Evolutionary conservation across 495 filamentous ascomycete genomes (phyloP).

Genomic region (Talaromyces wortmannii): DNA sequence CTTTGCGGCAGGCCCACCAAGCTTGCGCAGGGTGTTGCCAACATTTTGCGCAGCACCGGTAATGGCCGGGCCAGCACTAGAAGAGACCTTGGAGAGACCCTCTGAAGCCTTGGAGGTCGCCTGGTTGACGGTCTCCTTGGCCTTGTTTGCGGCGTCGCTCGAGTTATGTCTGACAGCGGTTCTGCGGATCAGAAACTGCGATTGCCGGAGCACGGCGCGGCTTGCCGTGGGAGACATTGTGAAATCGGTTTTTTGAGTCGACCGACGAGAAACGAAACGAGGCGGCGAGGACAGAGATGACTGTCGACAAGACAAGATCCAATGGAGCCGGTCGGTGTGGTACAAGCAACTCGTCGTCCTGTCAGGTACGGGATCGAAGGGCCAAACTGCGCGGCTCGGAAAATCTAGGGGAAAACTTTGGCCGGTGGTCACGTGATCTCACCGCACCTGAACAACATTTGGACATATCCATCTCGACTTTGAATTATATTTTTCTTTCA

Average conservation of each 20-base stretch:
- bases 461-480: no score
- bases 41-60: conserved; percentile 60
- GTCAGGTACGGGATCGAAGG: conserved; percentile 1
- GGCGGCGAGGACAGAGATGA: not conserved
- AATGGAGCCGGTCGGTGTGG: conserved; percentile 1
- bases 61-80: conserved; percentile 72
- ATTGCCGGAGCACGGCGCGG: conserved; percentile 57
- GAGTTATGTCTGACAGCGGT: conserved; percentile 55
- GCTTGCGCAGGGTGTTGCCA: conserved; percentile 58
- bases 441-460: no score
- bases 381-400: conserved; percentile 2
- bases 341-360: not conserved
- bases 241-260: conserved; percentile 7
- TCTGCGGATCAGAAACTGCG: conserved; percentile 50
- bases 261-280: conserved; percentile 5
- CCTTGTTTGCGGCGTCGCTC: conserved; percentile 64
- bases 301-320: conserved; percentile 3
- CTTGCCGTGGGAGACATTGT: conserved; percentile 42
- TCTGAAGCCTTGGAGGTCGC: conserved; percentile 71
- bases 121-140: conserved; percentile 56
- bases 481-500: no score
- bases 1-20: conserved; percentile 80
- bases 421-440: conserved; percentile 2
- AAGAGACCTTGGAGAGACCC: conserved; percentile 77
- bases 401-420: conserved; percentile 8